Conservation (phyloP, 2,329 filamentous ascomycete genomes). For the Graphilbum sp. region DNA sequence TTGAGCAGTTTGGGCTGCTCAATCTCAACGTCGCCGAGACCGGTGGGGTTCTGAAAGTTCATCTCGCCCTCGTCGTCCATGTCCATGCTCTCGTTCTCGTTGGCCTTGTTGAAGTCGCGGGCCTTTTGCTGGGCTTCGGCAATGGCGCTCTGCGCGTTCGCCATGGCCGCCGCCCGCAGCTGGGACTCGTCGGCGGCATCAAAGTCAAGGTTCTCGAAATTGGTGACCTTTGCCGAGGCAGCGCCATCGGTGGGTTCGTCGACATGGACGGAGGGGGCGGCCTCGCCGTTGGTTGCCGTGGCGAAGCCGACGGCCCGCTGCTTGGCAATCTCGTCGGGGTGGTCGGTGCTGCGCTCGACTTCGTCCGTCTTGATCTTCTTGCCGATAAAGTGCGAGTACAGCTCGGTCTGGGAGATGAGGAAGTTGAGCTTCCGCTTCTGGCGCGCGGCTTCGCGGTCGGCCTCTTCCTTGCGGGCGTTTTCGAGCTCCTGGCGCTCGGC, state of each 20-base stretch:
- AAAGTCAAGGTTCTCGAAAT: conserved; percentile 90
- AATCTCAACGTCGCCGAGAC: conserved; percentile 84
- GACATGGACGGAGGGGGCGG: conserved; percentile 28
- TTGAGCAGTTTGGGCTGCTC: conserved; percentile 88
- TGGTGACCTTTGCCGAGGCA: conserved; percentile 55
- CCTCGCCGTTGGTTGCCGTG: conserved; percentile 2
- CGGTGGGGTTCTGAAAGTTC: conserved; percentile 98
- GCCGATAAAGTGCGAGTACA: conserved; percentile 98
- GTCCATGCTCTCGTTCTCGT: conserved; percentile 29
- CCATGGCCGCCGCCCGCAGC: conserved; percentile 70
- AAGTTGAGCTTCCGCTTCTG: conserved; percentile 99
- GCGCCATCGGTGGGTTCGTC: conserved; percentile 33
- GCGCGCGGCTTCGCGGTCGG: conserved; percentile 88
- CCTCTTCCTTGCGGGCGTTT: conserved; percentile 90
- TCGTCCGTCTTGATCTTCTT: conserved; percentile 98
- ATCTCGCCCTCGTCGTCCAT: conserved; percentile 88
- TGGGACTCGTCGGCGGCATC: conserved; percentile 83
- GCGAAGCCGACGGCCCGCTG: conserved; percentile 19
- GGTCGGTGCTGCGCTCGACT: conserved; percentile 78
- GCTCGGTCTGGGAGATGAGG: conserved; percentile 93
- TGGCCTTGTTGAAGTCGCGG: conserved; percentile 71
- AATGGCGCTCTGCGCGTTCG: conserved; percentile 91
- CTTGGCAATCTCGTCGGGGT: conserved; percentile 50
- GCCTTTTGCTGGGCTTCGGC: conserved; percentile 89
- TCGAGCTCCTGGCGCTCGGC: conserved; percentile 94